These are phyloP conservation scores for Pseudopithomyces chartarum DNA, from an alignment of 2,329 filamentous ascomycete genomes.

Conservation along the genomic window DNA sequence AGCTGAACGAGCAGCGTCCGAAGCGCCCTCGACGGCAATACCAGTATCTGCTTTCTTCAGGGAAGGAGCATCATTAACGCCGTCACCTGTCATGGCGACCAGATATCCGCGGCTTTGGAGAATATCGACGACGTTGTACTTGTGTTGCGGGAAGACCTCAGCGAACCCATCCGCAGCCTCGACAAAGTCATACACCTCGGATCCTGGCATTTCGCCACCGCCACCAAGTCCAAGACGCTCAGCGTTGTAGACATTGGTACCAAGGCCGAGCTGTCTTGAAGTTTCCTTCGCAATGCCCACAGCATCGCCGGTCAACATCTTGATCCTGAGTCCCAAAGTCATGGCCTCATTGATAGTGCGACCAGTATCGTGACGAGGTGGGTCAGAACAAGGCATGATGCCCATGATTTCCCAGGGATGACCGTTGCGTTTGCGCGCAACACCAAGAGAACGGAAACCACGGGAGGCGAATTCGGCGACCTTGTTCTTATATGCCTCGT, in stretches of 20 bases:
- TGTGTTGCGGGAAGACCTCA: constrained; percentile 93
- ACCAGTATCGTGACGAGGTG: constrained; percentile 86
- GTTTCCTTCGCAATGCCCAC: constrained; percentile 93
- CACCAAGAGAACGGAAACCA: constrained; percentile 92
- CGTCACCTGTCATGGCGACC: constrained; percentile 95
- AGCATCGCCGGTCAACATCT: constrained; percentile 95
- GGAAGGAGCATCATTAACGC: constrained; percentile 91
- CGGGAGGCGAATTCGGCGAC: constrained; percentile 89
- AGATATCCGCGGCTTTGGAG: constrained; percentile 91
- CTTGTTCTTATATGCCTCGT: constrained; percentile 88
- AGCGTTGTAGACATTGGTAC: constrained; percentile 92
- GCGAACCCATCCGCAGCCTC: constrained; percentile 95
- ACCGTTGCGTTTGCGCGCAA: constrained; percentile 85
- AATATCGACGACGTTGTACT: constrained; percentile 93
- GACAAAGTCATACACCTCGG: constrained; percentile 93
- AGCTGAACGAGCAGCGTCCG: constrained; percentile 86
- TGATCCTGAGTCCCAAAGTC: constrained; percentile 84
- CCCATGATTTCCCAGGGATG: constrained; percentile 88
- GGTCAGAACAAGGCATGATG: constrained; percentile 93
- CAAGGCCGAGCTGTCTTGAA: constrained; percentile 86
- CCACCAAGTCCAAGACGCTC: constrained; percentile 89
- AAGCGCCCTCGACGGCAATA: constrained; percentile 92
- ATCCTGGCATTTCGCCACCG: constrained; percentile 90
- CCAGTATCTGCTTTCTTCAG: constrained; percentile 96
- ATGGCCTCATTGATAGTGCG: constrained; percentile 91